phyloP scores from a whole-genome alignment of 768 basidiomycete species.

The Lactifluus echinatus region DNA sequence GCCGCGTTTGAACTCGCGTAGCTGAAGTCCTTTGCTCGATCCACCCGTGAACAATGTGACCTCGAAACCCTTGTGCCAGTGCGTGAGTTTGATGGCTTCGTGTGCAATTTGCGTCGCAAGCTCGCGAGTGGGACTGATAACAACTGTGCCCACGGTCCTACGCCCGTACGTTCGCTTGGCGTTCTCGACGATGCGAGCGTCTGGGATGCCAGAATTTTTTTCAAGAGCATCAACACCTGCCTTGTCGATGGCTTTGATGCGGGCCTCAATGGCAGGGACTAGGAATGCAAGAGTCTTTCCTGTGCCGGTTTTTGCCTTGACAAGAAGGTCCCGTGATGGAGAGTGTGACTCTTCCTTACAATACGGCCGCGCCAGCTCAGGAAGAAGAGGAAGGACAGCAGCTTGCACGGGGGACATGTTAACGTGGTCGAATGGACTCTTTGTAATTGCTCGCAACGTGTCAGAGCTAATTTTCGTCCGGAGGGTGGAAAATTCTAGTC shows the following conservation, averaged over 20 bases:
- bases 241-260: slow-evolving; percentile 49
- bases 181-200: slow-evolving; percentile 25
- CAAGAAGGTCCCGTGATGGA: slow-evolving; percentile 58
- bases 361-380: slow-evolving; percentile 52
- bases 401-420: slow-evolving; percentile 80
- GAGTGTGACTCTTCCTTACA: slow-evolving; percentile 25
- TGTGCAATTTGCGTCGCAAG: slow-evolving; percentile 83
- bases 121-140: slow-evolving; percentile 88
- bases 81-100: slow-evolving; percentile 61
- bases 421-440: slow-evolving; percentile 54
- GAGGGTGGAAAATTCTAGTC: slow-evolving; percentile 27
- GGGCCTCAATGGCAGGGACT: slow-evolving; percentile 75
- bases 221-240: slow-evolving; percentile 33
- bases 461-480: slow-evolving; percentile 28
- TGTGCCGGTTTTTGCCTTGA: slow-evolving; percentile 83
- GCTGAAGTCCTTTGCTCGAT: slow-evolving; percentile 51
- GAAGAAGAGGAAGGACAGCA: slow-evolving; percentile 67
- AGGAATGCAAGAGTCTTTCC: slow-evolving; percentile 88
- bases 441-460: slow-evolving; percentile 50
- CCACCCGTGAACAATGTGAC: slow-evolving; percentile 78
- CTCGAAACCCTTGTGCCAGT: slow-evolving; percentile 53
- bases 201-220: slow-evolving; percentile 35
- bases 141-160: slow-evolving; percentile 55
- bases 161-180: slow-evolving; percentile 35
- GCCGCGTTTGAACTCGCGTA: slow-evolving; percentile 54